Conservation (phyloP, 2,329 filamentous ascomycete genomes). For the Cladorrhinum sp. region DNA sequence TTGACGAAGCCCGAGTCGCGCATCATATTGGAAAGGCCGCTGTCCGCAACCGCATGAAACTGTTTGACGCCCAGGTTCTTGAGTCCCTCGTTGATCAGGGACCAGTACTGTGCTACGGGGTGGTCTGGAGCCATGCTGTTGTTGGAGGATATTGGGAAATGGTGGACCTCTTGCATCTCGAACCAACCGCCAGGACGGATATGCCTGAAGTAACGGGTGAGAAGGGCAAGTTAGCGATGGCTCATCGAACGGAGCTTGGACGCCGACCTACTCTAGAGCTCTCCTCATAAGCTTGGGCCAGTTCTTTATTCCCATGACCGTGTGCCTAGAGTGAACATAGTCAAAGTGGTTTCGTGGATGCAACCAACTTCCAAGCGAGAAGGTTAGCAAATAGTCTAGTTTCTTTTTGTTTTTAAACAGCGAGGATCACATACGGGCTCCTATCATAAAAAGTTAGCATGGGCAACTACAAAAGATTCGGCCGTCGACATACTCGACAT, state of each 20-base stretch:
- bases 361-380: constrained; percentile 34
- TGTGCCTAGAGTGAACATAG: constrained; percentile 49
- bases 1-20: constrained; percentile 43
- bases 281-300: constrained; percentile 50
- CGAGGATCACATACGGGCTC: constrained; percentile 23
- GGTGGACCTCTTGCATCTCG: constrained; percentile 48
- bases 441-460: constrained; percentile 15
- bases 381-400: not conserved
- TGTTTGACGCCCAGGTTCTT: constrained; percentile 37
- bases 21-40: constrained; percentile 36
- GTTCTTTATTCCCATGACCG: constrained; percentile 49
- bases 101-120: constrained; percentile 38
- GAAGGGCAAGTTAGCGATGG: not conserved
- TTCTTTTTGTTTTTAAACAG: not conserved
- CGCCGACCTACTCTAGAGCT: constrained; percentile 42
- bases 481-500: constrained; percentile 43
- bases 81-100: constrained; percentile 32
- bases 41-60: constrained; percentile 35
- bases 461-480: constrained; percentile 38
- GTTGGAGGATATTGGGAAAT: constrained; percentile 42
- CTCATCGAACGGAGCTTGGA: not conserved
- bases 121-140: constrained; percentile 42
- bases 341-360: constrained; percentile 54
- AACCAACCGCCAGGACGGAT: constrained; percentile 50
- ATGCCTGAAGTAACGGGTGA: constrained; percentile 32